A percentile compares a stretch with the other conserved stretches of the same genome.
These are phyloP conservation scores for barrel medic (Medicago truncatula) DNA, from an alignment of 306 rosid species.

Conservation along the genomic window DNA sequence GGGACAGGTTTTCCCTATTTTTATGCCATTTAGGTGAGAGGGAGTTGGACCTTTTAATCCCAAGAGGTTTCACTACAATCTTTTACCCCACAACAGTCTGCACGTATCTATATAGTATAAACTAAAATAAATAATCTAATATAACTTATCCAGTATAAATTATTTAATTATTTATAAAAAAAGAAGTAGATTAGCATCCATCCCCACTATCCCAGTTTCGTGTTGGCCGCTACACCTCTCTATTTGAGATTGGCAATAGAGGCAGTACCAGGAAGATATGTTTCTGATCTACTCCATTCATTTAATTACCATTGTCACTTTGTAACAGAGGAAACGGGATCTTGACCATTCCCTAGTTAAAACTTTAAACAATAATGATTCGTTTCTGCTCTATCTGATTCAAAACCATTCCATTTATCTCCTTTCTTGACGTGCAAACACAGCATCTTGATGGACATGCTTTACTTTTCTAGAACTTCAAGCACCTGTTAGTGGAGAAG, in stretches of 20 bases:
- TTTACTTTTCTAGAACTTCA: slow-evolving; percentile 22
- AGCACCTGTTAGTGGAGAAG: slow-evolving; percentile 22
- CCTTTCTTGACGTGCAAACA: background rate
- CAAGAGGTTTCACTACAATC: background rate
- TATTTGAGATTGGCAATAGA: background rate
- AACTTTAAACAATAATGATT: background rate
- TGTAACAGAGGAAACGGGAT: background rate
- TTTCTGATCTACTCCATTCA: slow-evolving; percentile 21
- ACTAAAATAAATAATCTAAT: background rate
- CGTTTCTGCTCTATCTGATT: background rate
- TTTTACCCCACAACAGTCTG: background rate
- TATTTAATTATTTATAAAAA: background rate
- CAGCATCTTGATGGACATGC: background rate
- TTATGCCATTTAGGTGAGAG: background rate
- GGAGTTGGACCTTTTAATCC: background rate
- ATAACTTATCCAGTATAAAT: background rate
- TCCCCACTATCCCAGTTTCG: background rate
- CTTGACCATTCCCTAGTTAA: background rate
- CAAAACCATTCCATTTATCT: background rate
- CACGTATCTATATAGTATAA: background rate
- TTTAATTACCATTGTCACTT: slow-evolving; percentile 4
- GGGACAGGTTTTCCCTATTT: background rate
- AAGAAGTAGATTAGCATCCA: background rate
- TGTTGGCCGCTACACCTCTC: background rate
- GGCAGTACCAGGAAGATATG: background rate